A percentile compares a stretch with the other conserved stretches of the same genome.
Evolutionary conservation across 805 yeast genomes (phyloP).

Genomic region (Candida ascalaphidarum): DNA sequence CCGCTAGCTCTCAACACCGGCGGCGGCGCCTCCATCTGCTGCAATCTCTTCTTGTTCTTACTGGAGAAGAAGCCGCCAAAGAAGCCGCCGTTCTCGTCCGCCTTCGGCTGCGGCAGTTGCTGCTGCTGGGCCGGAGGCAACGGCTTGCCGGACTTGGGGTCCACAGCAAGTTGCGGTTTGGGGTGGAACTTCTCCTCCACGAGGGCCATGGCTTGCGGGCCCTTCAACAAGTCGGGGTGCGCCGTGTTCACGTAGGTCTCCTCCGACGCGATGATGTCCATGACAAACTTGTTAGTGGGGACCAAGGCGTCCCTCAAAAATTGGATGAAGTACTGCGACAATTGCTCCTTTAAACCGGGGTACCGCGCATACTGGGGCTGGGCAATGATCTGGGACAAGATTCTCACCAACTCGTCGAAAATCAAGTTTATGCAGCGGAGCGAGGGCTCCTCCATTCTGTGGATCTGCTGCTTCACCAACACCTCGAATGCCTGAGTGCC

Average conservation of each 20-base stretch:
- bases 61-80: constrained; percentile 93
- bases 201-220: constrained; percentile 89
- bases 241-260: constrained; percentile 95
- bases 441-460: constrained; percentile 90
- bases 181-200: constrained; percentile 84
- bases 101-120: constrained; percentile 16
- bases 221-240: constrained; percentile 92
- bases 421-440: constrained; percentile 81
- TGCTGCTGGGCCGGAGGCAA: constrained; percentile 37
- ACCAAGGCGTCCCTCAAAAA: constrained; percentile 69
- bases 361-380: constrained; percentile 82
- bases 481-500: constrained; percentile 98
- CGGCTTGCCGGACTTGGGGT: constrained; percentile 87
- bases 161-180: constrained; percentile 65
- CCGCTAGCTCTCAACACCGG: constrained; percentile 90
- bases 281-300: constrained; percentile 82
- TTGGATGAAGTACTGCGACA: constrained; percentile 70
- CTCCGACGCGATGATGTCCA: constrained; percentile 77
- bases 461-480: constrained; percentile 66
- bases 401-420: constrained; percentile 91
- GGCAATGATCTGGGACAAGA: constrained; percentile 72
- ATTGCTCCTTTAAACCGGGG: constrained; percentile 83
- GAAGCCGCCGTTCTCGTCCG: constrained; percentile 62
- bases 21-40: constrained; percentile 97
- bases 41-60: constrained; percentile 88